These are phyloP conservation scores for Cladosporium sp. DNA, from an alignment of 2,329 filamentous ascomycete genomes.

Conservation along the genomic window DNA sequence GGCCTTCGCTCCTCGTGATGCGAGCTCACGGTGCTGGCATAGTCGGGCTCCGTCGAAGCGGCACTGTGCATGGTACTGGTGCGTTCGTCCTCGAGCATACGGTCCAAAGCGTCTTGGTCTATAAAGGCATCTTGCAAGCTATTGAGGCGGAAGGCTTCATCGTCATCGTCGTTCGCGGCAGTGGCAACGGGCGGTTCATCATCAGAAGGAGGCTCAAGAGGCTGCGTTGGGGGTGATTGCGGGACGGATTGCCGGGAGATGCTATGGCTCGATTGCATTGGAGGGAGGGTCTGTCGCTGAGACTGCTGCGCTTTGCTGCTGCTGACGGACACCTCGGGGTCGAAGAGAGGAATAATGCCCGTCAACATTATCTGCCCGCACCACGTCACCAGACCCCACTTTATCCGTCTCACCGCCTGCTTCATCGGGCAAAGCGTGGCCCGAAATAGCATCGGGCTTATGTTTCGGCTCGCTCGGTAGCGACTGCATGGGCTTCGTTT, in stretches of 20 bases:
- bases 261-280: constrained; percentile 23
- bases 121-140: constrained; percentile 30
- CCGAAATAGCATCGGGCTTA: background rate
- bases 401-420: background rate
- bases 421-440: background rate
- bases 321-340: constrained; percentile 1
- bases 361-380: constrained; percentile 7
- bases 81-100: constrained; percentile 25
- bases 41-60: constrained; percentile 62
- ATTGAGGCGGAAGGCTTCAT: constrained; percentile 6
- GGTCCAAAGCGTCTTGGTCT: constrained; percentile 40
- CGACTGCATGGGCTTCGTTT: background rate
- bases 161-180: constrained; percentile 1
- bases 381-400: constrained; percentile 8
- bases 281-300: constrained; percentile 8
- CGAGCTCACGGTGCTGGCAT: constrained; percentile 58
- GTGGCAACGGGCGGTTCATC: constrained; percentile 1
- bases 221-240: constrained; percentile 9
- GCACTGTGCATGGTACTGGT: constrained; percentile 39
- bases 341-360: constrained; percentile 5
- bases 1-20: constrained; percentile 44
- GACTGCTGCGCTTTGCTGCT: background rate
- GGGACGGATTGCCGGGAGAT: constrained; percentile 27
- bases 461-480: constrained; percentile 4
- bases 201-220: background rate